Base-by-base conservation (phyloP, 805 yeast genomes). In the Sugiyamaella qingdaonensis region DNA sequence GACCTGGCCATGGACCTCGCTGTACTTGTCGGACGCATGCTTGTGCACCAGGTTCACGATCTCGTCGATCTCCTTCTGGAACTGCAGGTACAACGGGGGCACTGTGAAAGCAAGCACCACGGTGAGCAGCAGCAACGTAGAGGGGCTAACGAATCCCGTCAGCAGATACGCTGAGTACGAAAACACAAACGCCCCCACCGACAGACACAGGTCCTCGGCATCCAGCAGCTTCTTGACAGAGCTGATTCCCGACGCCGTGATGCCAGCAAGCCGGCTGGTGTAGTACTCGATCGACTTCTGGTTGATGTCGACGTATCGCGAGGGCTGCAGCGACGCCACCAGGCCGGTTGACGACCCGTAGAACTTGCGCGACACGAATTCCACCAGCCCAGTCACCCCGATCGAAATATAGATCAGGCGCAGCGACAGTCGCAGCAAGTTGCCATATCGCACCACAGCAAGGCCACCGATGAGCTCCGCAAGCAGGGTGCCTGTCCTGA, bases 1-100 rank as follows among this genome's bases (percentile, higher is more conserved):
- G 21, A 61, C 62, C 58, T 63, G 61, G 39, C 52, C 54, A 54
- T 57, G 57, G 39, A 52, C 65, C 27, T 53, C 41, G 49, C 55
- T 49, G 51, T 56, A 54, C 52, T 66, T 64, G 39, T 46, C 55
- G 53, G 60, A 60, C 42, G 62, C 61, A 48, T 64, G 61, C 45
- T 52, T 58, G 52, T 55, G 60, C 34, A 55, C 61, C 32, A 53
- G 36, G 36, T 54, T 61, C 24, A 68, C 46, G 36, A 58, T 58
- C 39, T 79, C 79, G 72, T 86, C 90, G 65, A 91, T 86, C 75
- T 87, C 85, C 65, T 77, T 77, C 78, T 88, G 84, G 79, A 86
- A 82, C 61, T 78, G 77, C 62, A 80, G 73, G 77, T 91, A 92
- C 57, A 85, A 64, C 29, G 78, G 80, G 54, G 98, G 98, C 44